Conservation (phyloP, 1,284 basidiomycete genomes). For the Meira miltonrushii region DNA sequence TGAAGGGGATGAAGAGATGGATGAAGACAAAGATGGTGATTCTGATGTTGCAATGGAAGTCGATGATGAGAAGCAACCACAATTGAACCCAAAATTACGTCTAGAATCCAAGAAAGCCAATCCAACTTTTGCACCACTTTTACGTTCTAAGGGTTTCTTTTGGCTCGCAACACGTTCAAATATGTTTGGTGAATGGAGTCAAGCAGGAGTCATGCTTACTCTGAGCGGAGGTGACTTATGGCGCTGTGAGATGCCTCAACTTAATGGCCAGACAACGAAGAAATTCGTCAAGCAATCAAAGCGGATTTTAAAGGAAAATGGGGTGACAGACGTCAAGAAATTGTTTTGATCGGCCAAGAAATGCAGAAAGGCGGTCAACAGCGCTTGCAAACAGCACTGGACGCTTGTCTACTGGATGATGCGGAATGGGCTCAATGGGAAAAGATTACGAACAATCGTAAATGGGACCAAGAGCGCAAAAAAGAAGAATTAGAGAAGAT, state of each 20-base stretch:
- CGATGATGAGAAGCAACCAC: constrained; percentile 48
- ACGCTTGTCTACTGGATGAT: constrained; percentile 53
- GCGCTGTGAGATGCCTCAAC: constrained; percentile 53
- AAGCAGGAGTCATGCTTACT: constrained; percentile 55
- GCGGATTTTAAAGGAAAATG: constrained; percentile 55
- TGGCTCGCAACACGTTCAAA: constrained; percentile 52
- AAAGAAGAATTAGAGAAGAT: no score
- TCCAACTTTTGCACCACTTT: constrained; percentile 52
- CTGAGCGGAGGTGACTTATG: constrained; percentile 54
- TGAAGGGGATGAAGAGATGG: constrained; percentile 15
- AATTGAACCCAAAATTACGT: constrained; percentile 54
- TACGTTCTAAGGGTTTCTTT: constrained; percentile 56
- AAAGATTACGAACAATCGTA: constrained; percentile 5
- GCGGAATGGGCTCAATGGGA: constrained; percentile 49
- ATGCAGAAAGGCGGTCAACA: constrained; percentile 46
- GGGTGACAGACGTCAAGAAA: constrained; percentile 56
- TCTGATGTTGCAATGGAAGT: constrained; percentile 23
- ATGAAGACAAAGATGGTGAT: constrained; percentile 19
- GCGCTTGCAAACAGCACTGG: constrained; percentile 50
- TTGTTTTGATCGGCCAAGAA: constrained; percentile 53
- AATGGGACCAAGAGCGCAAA: no score
- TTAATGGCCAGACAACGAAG: constrained; percentile 54
- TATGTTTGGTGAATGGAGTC: constrained; percentile 56
- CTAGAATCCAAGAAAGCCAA: constrained; percentile 53
- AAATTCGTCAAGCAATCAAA: constrained; percentile 53